These are phyloP conservation scores for Quercus variabilis DNA, from an alignment of 306 rosid species.

Conservation along the genomic window DNA sequence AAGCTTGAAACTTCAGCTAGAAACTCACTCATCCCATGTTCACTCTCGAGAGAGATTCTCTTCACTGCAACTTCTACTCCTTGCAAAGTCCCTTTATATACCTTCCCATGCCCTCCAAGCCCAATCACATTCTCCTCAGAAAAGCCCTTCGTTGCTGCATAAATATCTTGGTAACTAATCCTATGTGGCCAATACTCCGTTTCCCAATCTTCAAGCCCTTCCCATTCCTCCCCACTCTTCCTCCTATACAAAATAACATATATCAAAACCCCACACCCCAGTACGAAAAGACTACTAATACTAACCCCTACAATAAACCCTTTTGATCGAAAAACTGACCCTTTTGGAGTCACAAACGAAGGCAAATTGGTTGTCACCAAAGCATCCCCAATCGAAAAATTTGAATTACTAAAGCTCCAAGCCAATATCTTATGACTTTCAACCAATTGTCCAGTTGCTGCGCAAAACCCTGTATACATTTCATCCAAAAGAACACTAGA, in stretches of 20 bases:
- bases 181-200: slow-evolving; percentile 67
- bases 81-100: slow-evolving; percentile 50
- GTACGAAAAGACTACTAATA: slow-evolving; percentile 23
- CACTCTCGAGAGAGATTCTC: slow-evolving; percentile 42
- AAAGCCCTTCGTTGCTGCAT: slow-evolving; percentile 50
- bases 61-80: slow-evolving; percentile 61
- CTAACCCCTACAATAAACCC: slow-evolving; percentile 22
- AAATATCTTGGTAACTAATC: slow-evolving; percentile 47
- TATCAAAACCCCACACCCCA: slow-evolving; percentile 17
- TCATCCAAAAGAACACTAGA: slow-evolving; percentile 44
- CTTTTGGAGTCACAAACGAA: slow-evolving; percentile 36
- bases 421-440: slow-evolving; percentile 48
- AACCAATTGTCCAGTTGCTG: slow-evolving; percentile 36
- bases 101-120: slow-evolving; percentile 51
- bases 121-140: slow-evolving; percentile 48
- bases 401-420: slow-evolving; percentile 58
- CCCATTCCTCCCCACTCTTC: slow-evolving; percentile 20
- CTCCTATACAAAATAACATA: slow-evolving; percentile 15
- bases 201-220: slow-evolving; percentile 62
- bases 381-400: slow-evolving; percentile 56
- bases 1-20: slow-evolving; percentile 66
- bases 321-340: slow-evolving; percentile 19
- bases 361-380: slow-evolving; percentile 45
- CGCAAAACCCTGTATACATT: slow-evolving; percentile 43
- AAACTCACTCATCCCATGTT: slow-evolving; percentile 59